Base-by-base conservation (phyloP, 1,284 basidiomycete species). In the Cryptococcus sp. region DNA sequence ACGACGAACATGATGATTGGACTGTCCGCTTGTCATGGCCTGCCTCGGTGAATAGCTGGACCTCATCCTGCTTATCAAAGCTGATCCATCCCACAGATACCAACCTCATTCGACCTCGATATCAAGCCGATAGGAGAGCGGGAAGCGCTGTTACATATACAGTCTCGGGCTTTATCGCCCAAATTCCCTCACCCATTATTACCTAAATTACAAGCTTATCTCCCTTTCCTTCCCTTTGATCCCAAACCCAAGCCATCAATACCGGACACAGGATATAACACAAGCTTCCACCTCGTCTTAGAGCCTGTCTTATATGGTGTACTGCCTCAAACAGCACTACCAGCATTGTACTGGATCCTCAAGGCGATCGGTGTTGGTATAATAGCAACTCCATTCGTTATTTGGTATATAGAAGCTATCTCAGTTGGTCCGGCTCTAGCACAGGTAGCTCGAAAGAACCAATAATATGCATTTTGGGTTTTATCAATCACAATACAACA, bases 11-110 rank as follows among this genome's bases (percentile, higher is more conserved):
- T 10, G 38, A 41, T 41, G 44, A 13, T 13, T 46, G 66, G 66
- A 75, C 71, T 3, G 57, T 65, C 13, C 57, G 73, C 3, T 55
- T 71, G 4, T 71, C 69, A 1, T 75, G 70, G 71, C 69, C 70
- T 36, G 73, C 62, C 3, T 68, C 65, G 3, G 67, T 70, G 38
- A 56, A 67, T 60, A 11, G 0, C 51, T 42, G 13, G 38, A 46
- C 7, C 31, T 34, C 4, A 33, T 31, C 42, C 14, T n/a, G 14
- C 46, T 36, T 43, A 34, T 43, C 31, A 13, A 4, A 15, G 15
- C 45, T 52, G 14, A 31, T 35, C 15, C n/a, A 10, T 41, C 5
- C 7, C 11, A 11, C 46, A 66, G 67, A 56, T 53, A 1, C 66
- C 66, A 2, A 65, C 61, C 5, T 54, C 43, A 36, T 62, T 65